Base-by-base conservation (phyloP, 2,329 filamentous ascomycete genomes). In the Laburnicola sp. region DNA sequence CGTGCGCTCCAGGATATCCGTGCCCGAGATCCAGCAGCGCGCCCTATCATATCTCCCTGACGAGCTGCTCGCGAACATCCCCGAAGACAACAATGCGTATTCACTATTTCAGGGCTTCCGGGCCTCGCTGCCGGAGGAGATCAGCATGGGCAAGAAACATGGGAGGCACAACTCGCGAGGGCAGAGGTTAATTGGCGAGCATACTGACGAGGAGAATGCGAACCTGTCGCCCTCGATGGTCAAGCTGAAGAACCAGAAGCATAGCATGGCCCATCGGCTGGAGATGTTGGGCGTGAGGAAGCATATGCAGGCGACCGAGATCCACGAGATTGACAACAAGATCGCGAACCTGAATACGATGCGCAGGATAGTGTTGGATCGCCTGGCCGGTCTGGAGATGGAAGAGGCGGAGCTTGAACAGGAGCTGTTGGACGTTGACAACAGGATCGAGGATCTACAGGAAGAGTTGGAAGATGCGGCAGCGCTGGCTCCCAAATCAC, bases 41-140 rank as follows among this genome's bases (percentile, higher is more conserved):
- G 94, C 94, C 41, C 77, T 97, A 49, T 86, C 91, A 38, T 92
- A 89, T 69, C 80, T 99, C 31, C 86, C 94, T 43, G 93, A 99
- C 74, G 92, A 97, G 56, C 82, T 99, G 61, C 83, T 99, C 40
- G 79, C 80, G 60, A 92, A 96, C 70, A 93, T 97, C 44, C 94
- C 94, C 61, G 91, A 96, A 54, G 83, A 87, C 69, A 86, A 87
- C 22, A 95, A 89, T 74, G 80, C 86, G 11, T 99, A 96, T 76
- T 97, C 92, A 35, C 80, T 99, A 38, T 97, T 99, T 73, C 90
- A 99, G 73, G 94, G 94, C 59, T 99, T 99, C 74, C 87, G 96
- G 75, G 94, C 93, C 41, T 92, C 86, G 57, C 80, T 96, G 56
- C 92, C 92, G 2, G 88, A 94, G 50, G 76, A 80, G 41, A 78